Evolutionary conservation across 345 rosid species (phyloP), one percentile per base, ranked within the genome.

Genomic region (Carallia brachiata): DNA sequence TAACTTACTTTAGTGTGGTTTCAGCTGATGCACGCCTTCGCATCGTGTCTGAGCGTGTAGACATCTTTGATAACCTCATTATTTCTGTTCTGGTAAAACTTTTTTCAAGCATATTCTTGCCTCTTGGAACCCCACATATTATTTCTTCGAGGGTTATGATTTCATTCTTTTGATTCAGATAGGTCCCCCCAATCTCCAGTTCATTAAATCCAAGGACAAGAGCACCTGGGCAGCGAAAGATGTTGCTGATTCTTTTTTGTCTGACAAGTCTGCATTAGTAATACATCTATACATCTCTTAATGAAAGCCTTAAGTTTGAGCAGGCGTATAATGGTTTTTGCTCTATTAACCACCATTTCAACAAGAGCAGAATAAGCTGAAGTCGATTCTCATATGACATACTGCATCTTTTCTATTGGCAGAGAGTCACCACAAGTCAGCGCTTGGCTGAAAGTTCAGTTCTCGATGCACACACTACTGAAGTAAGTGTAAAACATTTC

Each of bases 341-440:
- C 28, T 28, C 36, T 27, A 0, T 3, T 44, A 27, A 6, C 50
- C 23, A 8, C n/a, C n/a, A n/a, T n/a, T n/a, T n/a, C n/a, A n/a
- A n/a, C n/a, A n/a, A n/a, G n/a, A 37, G 30, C 12, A 19, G 52
- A 18, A 27, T 52, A 36, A 62, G 18, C 3, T 6, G 55, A 61
- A 68, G 57, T 36, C 17, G 62, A 16, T 69, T 78, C 66, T 73
- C 27, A 5, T 68, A 62, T 75, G 44, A 70, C 71, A 50, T 61
- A 27, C 69, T 70, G 13, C 63, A 44, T 61, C 12, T 55, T 71
- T 62, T 54, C 10, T 71, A 18, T 17, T 67, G 79, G 75, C 90
- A 94, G 98, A 89, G 95, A 69, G 97, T 91, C 77, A 94, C 97
- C 68, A 88, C 96, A 65, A 90, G 85, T 86, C 97, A 90, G 79